Evolutionary conservation across 805 yeast species (phyloP).

Genomic region (Cyberlindnera nakhonratchasimensis): DNA sequence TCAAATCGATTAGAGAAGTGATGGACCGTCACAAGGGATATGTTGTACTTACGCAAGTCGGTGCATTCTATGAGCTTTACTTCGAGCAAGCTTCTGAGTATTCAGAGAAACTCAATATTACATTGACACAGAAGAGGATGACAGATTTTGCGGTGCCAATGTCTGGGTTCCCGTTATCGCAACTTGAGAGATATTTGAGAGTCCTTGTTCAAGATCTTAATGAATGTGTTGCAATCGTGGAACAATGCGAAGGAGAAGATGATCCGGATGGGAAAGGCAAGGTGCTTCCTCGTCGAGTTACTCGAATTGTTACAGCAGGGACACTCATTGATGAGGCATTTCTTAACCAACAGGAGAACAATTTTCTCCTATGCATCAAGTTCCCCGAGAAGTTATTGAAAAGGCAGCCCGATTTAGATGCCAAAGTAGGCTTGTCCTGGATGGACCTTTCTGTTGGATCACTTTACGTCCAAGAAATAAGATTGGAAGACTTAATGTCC

Average conservation of each 20-base stretch:
- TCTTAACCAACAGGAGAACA: constrained; percentile 66
- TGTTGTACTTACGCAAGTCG: constrained; percentile 76
- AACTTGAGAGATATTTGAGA: constrained; percentile 68
- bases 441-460: constrained; percentile 84
- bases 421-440: constrained; percentile 77
- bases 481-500: constrained; percentile 56
- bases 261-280: constrained; percentile 31
- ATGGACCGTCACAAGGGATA: constrained; percentile 48
- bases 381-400: constrained; percentile 49
- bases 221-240: constrained; percentile 77
- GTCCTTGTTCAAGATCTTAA: constrained; percentile 68
- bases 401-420: constrained; percentile 35
- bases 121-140: constrained; percentile 56
- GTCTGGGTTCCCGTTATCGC: constrained; percentile 86
- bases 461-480: constrained; percentile 63
- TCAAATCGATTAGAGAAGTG: constrained; percentile 34
- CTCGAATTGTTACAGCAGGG: constrained; percentile 87
- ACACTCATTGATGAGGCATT: constrained; percentile 86
- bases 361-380: constrained; percentile 63
- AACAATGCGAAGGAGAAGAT: constrained; percentile 44
- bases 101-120: constrained; percentile 69
- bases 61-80: constrained; percentile 83
- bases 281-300: constrained; percentile 60
- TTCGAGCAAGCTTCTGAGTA: constrained; percentile 80
- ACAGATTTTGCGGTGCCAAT: constrained; percentile 54